Base-by-base conservation (phyloP, 768 basidiomycete genomes). In the Suillus subalutaceus region DNA sequence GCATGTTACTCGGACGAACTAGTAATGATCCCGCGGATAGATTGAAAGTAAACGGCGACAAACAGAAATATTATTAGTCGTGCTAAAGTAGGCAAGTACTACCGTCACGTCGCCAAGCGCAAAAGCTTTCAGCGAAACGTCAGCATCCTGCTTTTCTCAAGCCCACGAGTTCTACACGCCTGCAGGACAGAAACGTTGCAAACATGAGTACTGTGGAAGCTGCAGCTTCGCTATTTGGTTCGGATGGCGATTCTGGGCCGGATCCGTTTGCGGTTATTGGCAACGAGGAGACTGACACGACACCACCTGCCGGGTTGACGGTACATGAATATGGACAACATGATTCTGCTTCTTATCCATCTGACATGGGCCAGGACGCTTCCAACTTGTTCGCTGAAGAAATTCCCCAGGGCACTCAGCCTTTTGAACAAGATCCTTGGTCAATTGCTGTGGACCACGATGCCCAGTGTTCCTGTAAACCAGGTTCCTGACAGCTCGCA, bases 181-280 rank as follows among this genome's bases (percentile, higher is more conserved):
- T 56, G 56, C 63, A 68, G 61, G 44, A 56, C 59, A 55, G 63
- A 73, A 76, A 78, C 76, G 76, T 70, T 79, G 74, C 69, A 76
- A 71, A 72, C 72, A 90, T 90, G 89, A 85, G 81, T 75, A 81
- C 83, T 70, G 86, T 90, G 65, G 91, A 92, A 81, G 88, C 90
- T 70, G 93, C 93, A 43, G 90, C 92, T 62, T 88, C 90, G 65
- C 89, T 94, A 56, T 94, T 94, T 81, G 90, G 88, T 67, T 78
- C 85, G 62, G 85, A 86, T 40, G 70, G 69, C 44, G 90, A 92
- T 73, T 72, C 86, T 61, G 79, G 79, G 20, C 80, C 84, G 40
- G 90, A 91, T 78, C 85, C 86, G 62, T 91, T 91, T 79, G 85
- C 89, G 67, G 79, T 83, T 63, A 82, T 89, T 67, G 88, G 86